These are phyloP conservation scores for Volvox reticuliferus DNA, from an alignment of 139 green algal species.

Conservation along the genomic window DNA sequence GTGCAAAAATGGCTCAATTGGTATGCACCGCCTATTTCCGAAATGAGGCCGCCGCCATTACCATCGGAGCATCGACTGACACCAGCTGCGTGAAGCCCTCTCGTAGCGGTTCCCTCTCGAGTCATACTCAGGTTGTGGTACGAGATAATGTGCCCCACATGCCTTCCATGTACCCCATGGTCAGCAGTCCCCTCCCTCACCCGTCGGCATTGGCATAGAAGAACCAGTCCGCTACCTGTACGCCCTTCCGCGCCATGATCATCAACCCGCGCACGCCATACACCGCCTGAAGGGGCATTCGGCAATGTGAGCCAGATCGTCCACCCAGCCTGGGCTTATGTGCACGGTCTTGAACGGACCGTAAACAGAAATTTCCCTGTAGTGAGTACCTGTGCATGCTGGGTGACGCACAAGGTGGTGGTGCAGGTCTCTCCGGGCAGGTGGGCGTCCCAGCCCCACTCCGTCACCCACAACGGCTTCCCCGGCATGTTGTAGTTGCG, in stretches of 20 bases:
- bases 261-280: slow-evolving; percentile 45
- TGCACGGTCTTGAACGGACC: not conserved
- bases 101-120: not conserved
- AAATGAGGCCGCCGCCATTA: not conserved
- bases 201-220: slow-evolving; percentile 52
- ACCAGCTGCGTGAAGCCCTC: not conserved
- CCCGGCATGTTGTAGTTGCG: slow-evolving; percentile 52
- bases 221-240: slow-evolving; percentile 46
- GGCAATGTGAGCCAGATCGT: not conserved
- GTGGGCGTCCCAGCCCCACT: slow-evolving; percentile 53
- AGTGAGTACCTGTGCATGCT: slow-evolving; percentile 33
- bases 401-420: slow-evolving; percentile 44
- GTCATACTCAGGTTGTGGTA: not conserved
- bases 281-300: slow-evolving; percentile 7
- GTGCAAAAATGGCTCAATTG: not conserved
- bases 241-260: slow-evolving; percentile 50
- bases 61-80: not conserved
- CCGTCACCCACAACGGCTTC: slow-evolving; percentile 54
- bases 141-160: not conserved
- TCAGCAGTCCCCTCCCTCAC: not conserved
- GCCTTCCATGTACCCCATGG: too few species aligned
- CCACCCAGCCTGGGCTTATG: not conserved
- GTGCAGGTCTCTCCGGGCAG: slow-evolving; percentile 40
- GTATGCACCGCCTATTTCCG: not conserved
- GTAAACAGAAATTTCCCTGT: not conserved